Base-by-base conservation (phyloP, 2,329 filamentous ascomycete genomes). In the Fulvia fulva region DNA sequence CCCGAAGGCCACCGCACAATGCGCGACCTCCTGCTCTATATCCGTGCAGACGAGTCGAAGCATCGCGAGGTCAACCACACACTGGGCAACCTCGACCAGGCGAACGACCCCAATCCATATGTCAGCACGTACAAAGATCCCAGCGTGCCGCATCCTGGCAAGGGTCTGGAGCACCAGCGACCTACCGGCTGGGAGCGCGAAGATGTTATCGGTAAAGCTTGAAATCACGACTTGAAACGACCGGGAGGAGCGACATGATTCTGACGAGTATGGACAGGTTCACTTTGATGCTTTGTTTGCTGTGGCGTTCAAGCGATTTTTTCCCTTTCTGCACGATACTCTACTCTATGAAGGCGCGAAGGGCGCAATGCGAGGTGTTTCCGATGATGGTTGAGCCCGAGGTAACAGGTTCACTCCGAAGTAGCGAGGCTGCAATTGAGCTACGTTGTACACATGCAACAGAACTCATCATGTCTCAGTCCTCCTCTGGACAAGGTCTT, bases 1-100 rank as follows among this genome's bases (percentile, higher is more conserved):
- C 91, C 92, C 0, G 87, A 96, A 72, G 88, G 85, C 2, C 80
- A 88, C 58, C 83, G 87, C 25, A 89, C 86, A 1, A 96, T 99
- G 90, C 84, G 82, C 67, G 91, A 97, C 70, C 76, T 97, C 61
- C 81, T 97, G 53, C 77, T 94, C 52, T 97, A 97, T 73, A 89
- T 97, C 65, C 83, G 92, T 28, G 90, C 89, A n/a, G 89, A 93
- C 70, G 91, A 96, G 75, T 90, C 90, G 3, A 89, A 90, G 67
- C 73, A 75, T 59, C 63, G 94, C 32, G 94, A 96, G 70, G 93
- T 97, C 67, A 97, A 99, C 76, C 94, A 99, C 73, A 97, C 94
- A 0, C 77, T 99, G 44, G 86, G 89, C 53, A 97, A 97, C 71
- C 79, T 99, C 58, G 80, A 96, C 66, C 91, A 94, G 71, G 86